These are phyloP conservation scores for Talaromyces atroroseus DNA, from an alignment of 2,329 filamentous ascomycete species.

Conservation along the genomic window DNA sequence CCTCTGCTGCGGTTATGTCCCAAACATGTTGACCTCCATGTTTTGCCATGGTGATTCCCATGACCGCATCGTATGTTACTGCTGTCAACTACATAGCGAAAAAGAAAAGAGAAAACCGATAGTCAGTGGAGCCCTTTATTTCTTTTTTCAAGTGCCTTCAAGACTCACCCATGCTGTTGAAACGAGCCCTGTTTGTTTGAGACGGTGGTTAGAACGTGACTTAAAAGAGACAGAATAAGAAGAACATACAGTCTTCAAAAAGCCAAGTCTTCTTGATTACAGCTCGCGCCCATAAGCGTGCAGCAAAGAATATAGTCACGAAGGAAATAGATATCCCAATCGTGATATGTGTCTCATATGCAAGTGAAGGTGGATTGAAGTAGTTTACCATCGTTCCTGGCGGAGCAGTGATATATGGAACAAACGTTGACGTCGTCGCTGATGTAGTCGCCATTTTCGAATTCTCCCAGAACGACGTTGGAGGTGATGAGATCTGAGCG, in stretches of 20 bases:
- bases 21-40: constrained; percentile 14
- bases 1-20: constrained; percentile 11
- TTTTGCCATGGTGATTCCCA: constrained; percentile 7
- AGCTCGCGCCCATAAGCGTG: constrained; percentile 4
- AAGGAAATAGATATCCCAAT: constrained; percentile 9
- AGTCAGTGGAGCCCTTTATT: not conserved
- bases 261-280: constrained; percentile 13
- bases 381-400: constrained; percentile 9
- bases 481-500: not conserved
- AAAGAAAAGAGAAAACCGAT: not conserved
- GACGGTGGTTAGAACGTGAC: not conserved
- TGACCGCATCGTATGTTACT: constrained; percentile 2
- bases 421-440: constrained; percentile 9
- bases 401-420: constrained; percentile 8
- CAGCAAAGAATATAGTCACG: constrained; percentile 8
- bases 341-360: constrained; percentile 9
- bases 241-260: constrained; percentile 12
- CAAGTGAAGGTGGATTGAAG: constrained; percentile 5
- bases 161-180: constrained; percentile 11
- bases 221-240: not conserved
- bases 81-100: not conserved
- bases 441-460: constrained; percentile 7
- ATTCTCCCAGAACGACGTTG: not conserved
- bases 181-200: constrained; percentile 10
- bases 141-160: not conserved